Evolutionary conservation across 371 early-diverging fungal genomes (phyloP), one percentile per base, ranked within the genome.

Genomic region (Batrachochytrium dendrobatidis): DNA sequence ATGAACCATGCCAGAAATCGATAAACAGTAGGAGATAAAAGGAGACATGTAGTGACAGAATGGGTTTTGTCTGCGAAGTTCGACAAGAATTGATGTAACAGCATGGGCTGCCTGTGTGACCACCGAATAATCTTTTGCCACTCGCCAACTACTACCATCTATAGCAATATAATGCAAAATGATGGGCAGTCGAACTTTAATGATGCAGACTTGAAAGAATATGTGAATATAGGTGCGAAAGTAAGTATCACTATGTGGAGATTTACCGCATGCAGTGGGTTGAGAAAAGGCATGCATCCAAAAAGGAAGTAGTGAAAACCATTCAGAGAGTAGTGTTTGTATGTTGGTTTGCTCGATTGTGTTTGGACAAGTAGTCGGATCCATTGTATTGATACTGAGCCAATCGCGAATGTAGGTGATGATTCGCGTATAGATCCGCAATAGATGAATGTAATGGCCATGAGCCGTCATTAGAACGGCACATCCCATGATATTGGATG

Each of bases 11-110:
- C 49, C 49, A 8, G 8, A 6, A 18, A 48, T 22, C 12, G 12
- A 12, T 7, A 48, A 29, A 18, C 49, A 48, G 8, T 8, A 48
- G 12, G 49, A 22, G 49, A 48, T 8, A 24, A 48, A 48, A 12
- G 49, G 49, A 8, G 49, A 22, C 49, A 48, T 48, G 49, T 25
- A 48, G 25, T 48, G 49, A 18, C 7, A 48, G 49, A 48, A 48
- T 18, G 49, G 49, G 24, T 48, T 48, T 22, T 48, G 49, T 12
- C 7, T 25, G 49, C 25, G 25, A 6, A 48, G 22, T 24, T 48
- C 49, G 12, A 25, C 29, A 8, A 48, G 49, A 29, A 48, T 48
- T 6, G 49, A 48, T 24, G 49, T 48, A 7, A 48, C 29, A 7
- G 49, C 8, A 8, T 48, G 22, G 8, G 49, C 49, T 7, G 49